These are phyloP conservation scores for Stenogyne calaminthoides DNA, from an alignment of 305 asterid species.

Conservation along the genomic window DNA sequence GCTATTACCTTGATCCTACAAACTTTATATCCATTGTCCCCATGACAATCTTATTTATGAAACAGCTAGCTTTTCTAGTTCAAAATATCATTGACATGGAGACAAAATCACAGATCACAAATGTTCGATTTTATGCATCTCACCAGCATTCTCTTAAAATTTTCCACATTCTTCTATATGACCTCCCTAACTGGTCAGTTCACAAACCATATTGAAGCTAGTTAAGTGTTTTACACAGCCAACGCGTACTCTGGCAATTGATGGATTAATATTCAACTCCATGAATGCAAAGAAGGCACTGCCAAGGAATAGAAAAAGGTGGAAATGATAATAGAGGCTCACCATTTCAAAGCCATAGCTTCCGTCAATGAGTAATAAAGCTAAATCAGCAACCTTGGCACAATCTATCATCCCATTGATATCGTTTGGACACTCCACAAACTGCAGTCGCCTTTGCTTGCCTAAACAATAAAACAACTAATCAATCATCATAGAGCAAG, in stretches of 20 bases:
- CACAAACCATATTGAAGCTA: neutral
- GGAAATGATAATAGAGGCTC: constrained; percentile 29
- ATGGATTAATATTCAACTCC: constrained; percentile 3
- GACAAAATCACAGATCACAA: neutral
- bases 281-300: neutral
- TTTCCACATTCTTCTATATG: neutral
- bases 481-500: constrained; percentile 25
- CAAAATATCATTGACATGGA: neutral
- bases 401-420: constrained; percentile 99
- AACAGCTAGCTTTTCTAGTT: constrained; percentile 20
- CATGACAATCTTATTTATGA: neutral
- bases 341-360: constrained; percentile 99
- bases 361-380: constrained; percentile 94
- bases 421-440: constrained; percentile 98
- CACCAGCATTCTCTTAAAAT: constrained; percentile 4
- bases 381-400: constrained; percentile 92
- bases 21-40: neutral
- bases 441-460: constrained; percentile 87
- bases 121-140: constrained; percentile 2
- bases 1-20: neutral
- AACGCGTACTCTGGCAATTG: constrained; percentile 6
- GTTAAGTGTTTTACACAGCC: neutral
- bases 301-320: neutral
- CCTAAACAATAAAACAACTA: constrained; percentile 44
- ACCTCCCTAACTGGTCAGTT: constrained; percentile 8